Base-by-base conservation (phyloP, 2,329 filamentous ascomycete genomes). In the Colletotrichum sansevieriae region DNA sequence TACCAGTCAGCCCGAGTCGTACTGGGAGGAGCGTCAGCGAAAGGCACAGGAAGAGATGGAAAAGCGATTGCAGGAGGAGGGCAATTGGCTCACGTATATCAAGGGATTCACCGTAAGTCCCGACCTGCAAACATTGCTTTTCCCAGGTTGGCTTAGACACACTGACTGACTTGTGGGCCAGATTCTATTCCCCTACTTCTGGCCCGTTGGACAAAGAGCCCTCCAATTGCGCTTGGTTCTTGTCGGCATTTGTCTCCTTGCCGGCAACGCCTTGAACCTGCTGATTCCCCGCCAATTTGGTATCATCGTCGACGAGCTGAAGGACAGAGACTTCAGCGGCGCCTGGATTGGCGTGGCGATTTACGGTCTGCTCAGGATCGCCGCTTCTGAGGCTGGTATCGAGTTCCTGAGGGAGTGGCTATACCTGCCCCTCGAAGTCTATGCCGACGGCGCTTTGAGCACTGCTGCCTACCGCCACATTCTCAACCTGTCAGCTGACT, bases 261-360 rank as follows among this genome's bases (percentile, higher is more conserved):
- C 84, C 59, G 87, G 90, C 63, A 93, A 95, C 71, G 87, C 87
- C 5, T 82, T 97, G 57, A 93, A 94, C 73, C 83, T 97, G 13
- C 81, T 97, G 47, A 88, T 94, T 37, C 94, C 94, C n/a, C 87
- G 92, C 20, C 92, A 96, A 75, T 88, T 95, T 37, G 94, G 93
- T 71, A 88, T 92, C 66, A 90, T 97, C 71, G 90, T 93, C 71
- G 89, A 96, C 74, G 87, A 87, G 69, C 81, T 97, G 22, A 84
- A 70, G 22, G 67, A 70, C 13, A 52, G 43, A 12, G 64, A 70
- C 22, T 70, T 70, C 52, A 70, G 33, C 22, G 51, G 81, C 60
- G 82, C 84, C 1, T 88, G 87, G 87, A 71, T 82, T 3, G 83
- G 87, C 25, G 84, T 88, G 2, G 69, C 83, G 20, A 76, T 87